Evolutionary conservation across 1,139 yeast genomes (phyloP).

Genomic region (Sugiyamaella paludigena): DNA sequence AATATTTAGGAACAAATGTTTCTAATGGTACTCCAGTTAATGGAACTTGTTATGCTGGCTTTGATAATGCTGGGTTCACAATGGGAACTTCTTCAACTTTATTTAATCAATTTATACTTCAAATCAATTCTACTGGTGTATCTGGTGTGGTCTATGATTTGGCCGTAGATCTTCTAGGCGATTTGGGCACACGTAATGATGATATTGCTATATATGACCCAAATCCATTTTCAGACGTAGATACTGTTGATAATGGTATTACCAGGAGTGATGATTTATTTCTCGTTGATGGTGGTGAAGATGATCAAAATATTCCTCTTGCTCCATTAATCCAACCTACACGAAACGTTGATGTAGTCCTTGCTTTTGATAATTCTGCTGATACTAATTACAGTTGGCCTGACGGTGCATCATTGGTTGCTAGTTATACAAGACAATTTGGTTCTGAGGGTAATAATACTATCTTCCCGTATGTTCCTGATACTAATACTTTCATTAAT

Average conservation of each 20-base stretch:
- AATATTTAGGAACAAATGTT: constrained; percentile 70
- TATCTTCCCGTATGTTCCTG: constrained; percentile 71
- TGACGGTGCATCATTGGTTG: constrained; percentile 66
- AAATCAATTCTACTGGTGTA: constrained; percentile 54
- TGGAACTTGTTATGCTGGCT: constrained; percentile 57
- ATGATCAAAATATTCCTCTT: constrained; percentile 73
- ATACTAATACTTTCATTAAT: constrained; percentile 55
- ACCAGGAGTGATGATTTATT: constrained; percentile 38
- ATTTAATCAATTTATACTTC: constrained; percentile 67
- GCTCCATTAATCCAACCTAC: constrained; percentile 70
- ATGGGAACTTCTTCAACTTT: constrained; percentile 78
- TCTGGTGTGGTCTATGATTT: constrained; percentile 50
- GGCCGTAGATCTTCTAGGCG: constrained; percentile 29
- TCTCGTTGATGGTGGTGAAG: constrained; percentile 89
- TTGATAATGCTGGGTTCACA: constrained; percentile 73
- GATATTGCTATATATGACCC: constrained; percentile 75
- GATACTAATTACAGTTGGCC: constrained; percentile 57
- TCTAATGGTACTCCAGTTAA: constrained; percentile 48
- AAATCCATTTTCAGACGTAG: constrained; percentile 61
- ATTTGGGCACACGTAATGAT: constrained; percentile 39
- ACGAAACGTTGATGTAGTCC: constrained; percentile 69
- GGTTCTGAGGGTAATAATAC: constrained; percentile 63
- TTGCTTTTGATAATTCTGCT: constrained; percentile 87
- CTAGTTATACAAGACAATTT: constrained; percentile 69
- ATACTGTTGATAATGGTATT: constrained; percentile 31